phyloP scores from a whole-genome alignment of 169 alveolate genomes.

The Cyclospora cayetanensis region DNA sequence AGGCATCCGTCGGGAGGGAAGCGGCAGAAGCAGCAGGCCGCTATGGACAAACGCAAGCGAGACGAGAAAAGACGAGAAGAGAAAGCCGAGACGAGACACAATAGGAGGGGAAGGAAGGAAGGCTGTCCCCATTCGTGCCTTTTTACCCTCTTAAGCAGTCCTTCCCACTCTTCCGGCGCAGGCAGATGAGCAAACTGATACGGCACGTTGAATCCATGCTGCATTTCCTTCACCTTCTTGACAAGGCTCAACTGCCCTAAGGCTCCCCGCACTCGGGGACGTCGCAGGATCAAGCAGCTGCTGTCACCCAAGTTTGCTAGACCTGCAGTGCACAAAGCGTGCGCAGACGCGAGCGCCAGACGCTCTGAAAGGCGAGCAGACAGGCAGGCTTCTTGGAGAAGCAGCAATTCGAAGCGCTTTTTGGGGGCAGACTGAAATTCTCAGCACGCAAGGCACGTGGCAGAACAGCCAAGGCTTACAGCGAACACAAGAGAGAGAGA shows the following conservation, averaged over 20 bases:
- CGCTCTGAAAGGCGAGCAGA: too few species aligned
- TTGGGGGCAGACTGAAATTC: too few species aligned
- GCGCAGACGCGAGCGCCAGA: too few species aligned
- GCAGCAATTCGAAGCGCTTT: too few species aligned
- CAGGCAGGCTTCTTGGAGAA: too few species aligned
- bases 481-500: not conserved
- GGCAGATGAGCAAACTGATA: slow-evolving; percentile 77
- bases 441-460: not conserved
- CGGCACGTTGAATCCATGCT: slow-evolving; percentile 78
- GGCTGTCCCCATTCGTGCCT: not conserved
- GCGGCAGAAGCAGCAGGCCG: too few species aligned
- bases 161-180: slow-evolving; percentile 59
- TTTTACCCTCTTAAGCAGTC: not conserved
- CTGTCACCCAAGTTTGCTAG: slow-evolving; percentile 79
- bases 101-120: too few species aligned
- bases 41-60: too few species aligned
- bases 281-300: slow-evolving; percentile 73
- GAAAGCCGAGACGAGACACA: too few species aligned
- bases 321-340: not conserved
- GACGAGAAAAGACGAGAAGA: too few species aligned
- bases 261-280: slow-evolving; percentile 15
- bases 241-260: slow-evolving; percentile 73
- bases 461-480: not conserved
- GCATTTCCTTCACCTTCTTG: slow-evolving; percentile 76
- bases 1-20: too few species aligned